Percentiles rank a stretch among this genome's conserved stretches.
These are phyloP conservation scores for Camellia sinensis DNA, from an alignment of 148 eudicot species.

Conservation along the genomic window DNA sequence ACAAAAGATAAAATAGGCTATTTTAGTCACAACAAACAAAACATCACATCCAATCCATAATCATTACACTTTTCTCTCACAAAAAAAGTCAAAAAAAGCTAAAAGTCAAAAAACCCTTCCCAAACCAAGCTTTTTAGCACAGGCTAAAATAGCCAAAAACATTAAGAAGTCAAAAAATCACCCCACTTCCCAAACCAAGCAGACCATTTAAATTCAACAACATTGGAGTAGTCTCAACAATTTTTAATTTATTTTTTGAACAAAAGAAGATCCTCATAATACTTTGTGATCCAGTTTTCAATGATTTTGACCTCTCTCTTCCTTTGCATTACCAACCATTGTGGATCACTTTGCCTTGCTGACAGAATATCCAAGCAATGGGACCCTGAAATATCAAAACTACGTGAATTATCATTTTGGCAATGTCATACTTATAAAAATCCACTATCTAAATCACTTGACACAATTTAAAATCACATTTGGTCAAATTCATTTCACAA, in stretches of 20 bases:
- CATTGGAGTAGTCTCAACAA: background rate
- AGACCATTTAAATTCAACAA: background rate
- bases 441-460: background rate
- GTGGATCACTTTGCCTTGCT: slow-evolving; percentile 35
- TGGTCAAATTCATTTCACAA: background rate
- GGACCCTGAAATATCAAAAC: slow-evolving; percentile 36
- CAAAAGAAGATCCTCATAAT: slow-evolving; percentile 25
- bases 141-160: too few relatives aligned
- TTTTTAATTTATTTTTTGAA: background rate
- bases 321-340: slow-evolving; percentile 42
- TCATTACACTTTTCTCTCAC: too few relatives aligned
- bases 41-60: too few relatives aligned
- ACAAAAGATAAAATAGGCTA: too few relatives aligned
- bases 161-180: too few relatives aligned
- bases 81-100: too few relatives aligned
- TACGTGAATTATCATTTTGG: background rate
- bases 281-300: slow-evolving; percentile 37
- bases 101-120: too few relatives aligned
- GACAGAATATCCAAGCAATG: slow-evolving; percentile 44
- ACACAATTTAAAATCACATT: too few relatives aligned
- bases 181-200: too few relatives aligned
- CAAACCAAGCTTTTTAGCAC: too few relatives aligned
- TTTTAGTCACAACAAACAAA: too few relatives aligned
- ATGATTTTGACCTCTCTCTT: slow-evolving; percentile 35
- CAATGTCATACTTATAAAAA: background rate